phyloP scores from a whole-genome alignment of 2,329 filamentous ascomycete genomes.

The Metarhizium rileyi region DNA sequence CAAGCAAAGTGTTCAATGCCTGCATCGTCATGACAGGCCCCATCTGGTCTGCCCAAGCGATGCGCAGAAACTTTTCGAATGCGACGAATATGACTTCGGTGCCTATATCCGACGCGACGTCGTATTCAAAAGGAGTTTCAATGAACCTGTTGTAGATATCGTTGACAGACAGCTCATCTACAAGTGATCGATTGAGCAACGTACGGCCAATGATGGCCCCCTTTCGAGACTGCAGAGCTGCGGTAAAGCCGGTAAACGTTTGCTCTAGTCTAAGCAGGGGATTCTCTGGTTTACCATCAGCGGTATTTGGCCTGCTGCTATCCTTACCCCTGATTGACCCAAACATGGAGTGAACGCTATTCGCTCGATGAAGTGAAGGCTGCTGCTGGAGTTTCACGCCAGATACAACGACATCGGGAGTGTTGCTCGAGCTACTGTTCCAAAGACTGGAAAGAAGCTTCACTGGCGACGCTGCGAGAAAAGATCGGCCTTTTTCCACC shows the following conservation, averaged over 20 bases:
- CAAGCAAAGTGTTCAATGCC: slow-evolving; percentile 65
- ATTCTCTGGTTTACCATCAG: slow-evolving; percentile 50
- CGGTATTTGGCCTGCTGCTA: slow-evolving; percentile 21
- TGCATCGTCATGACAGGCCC: slow-evolving; percentile 70
- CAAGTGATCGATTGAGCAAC: slow-evolving; percentile 57
- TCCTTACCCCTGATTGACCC: slow-evolving; percentile 43
- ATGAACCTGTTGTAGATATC: slow-evolving; percentile 84
- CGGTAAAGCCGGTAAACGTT: slow-evolving; percentile 73
- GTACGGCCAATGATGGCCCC: slow-evolving; percentile 76
- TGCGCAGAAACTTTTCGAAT: slow-evolving; percentile 85
- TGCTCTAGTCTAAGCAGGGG: slow-evolving; percentile 69
- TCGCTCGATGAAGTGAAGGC: slow-evolving; percentile 30
- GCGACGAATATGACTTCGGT: slow-evolving; percentile 82
- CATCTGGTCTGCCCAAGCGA: slow-evolving; percentile 83
- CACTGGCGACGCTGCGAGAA: slow-evolving; percentile 75
- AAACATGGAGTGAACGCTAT: slow-evolving; percentile 44
- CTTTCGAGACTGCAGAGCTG: slow-evolving; percentile 74
- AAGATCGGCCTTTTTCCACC: slow-evolving; percentile 55
- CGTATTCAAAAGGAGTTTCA: slow-evolving; percentile 70
- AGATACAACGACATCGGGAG: slow-evolving; percentile 15
- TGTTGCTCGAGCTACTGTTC: slow-evolving; percentile 43
- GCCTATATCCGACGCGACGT: slow-evolving; percentile 63
- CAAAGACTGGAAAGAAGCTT: slow-evolving; percentile 83
- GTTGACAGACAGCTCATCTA: slow-evolving; percentile 74
- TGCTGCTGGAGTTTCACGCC: slow-evolving; percentile 31